A percentile compares a stretch with the other conserved stretches of the same genome.
These are phyloP conservation scores for Tylopilus sp. DNA, from an alignment of 768 basidiomycete genomes.

Conservation along the genomic window DNA sequence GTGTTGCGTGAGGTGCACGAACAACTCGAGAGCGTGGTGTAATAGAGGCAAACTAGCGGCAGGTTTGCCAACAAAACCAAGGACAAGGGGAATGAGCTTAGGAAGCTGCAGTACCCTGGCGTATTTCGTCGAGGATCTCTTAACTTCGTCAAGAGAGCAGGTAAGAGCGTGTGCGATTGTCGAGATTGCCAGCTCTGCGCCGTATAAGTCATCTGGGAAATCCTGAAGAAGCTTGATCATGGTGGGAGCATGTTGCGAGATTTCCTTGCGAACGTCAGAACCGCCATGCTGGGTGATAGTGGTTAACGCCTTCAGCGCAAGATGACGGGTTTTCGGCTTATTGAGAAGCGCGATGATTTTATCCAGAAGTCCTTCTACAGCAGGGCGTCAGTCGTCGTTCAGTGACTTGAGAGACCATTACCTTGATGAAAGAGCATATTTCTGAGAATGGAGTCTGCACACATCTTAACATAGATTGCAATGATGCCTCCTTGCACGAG, in stretches of 20 bases:
- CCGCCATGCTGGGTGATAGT: conserved; percentile 62
- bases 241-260: conserved; percentile 38
- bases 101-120: conserved; percentile 40
- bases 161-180: conserved; percentile 49
- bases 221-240: conserved; percentile 47
- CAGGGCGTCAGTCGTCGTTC: background rate
- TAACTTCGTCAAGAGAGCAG: conserved; percentile 38
- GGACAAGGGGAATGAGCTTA: conserved; percentile 40
- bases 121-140: conserved; percentile 31
- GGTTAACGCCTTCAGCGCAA: conserved; percentile 50
- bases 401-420: background rate
- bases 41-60: conserved; percentile 39
- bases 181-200: conserved; percentile 47
- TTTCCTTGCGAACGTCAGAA: conserved; percentile 42
- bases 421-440: conserved; percentile 57
- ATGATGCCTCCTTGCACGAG: conserved; percentile 50
- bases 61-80: conserved; percentile 43
- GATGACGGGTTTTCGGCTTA: conserved; percentile 40
- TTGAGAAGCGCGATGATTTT: conserved; percentile 52
- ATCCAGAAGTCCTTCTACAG: conserved; percentile 43
- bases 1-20: conserved; percentile 42
- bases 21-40: conserved; percentile 47
- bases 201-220: conserved; percentile 44
- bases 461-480: conserved; percentile 61
- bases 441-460: conserved; percentile 51